Conservation (phyloP, 495 filamentous ascomycete genomes). For the Xylaria venustula region DNA sequence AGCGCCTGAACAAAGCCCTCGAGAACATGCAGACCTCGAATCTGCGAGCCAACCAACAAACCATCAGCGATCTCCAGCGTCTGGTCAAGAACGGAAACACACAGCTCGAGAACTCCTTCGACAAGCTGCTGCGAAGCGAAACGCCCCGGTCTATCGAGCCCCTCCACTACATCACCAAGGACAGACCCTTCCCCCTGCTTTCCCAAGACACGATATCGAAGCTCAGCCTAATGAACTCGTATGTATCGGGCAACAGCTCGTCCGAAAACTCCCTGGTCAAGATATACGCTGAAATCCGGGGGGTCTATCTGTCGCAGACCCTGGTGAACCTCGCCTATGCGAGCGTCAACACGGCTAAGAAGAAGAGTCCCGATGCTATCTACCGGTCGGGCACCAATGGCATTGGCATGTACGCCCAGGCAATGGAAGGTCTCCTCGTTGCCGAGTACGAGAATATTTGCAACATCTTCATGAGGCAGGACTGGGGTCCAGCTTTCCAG, state of each 20-base stretch:
- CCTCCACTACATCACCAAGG: slow-evolving; percentile 89
- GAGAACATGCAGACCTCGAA: slow-evolving; percentile 80
- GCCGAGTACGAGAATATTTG: slow-evolving; percentile 88
- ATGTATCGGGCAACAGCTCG: slow-evolving; percentile 46
- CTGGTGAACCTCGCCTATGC: slow-evolving; percentile 83
- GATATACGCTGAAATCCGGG: slow-evolving; percentile 82
- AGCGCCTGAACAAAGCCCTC: slow-evolving; percentile 79
- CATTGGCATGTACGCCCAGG: slow-evolving; percentile 84
- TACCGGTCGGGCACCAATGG: slow-evolving; percentile 92
- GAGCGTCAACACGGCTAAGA: slow-evolving; percentile 83
- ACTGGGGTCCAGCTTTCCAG: slow-evolving; percentile 75
- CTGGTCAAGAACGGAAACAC: slow-evolving; percentile 74
- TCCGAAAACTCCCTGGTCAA: slow-evolving; percentile 64
- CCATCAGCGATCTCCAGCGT: slow-evolving; percentile 73
- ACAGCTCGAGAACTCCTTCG: slow-evolving; percentile 79
- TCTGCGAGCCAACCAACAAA: slow-evolving; percentile 85
- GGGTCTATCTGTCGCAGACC: slow-evolving; percentile 76
- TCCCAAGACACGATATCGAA: slow-evolving; percentile 49
- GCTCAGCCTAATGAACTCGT: slow-evolving; percentile 52
- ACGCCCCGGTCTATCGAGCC: slow-evolving; percentile 78
- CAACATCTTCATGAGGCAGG: slow-evolving; percentile 76
- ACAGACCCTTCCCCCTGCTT: slow-evolving; percentile 52
- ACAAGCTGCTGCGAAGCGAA: slow-evolving; percentile 65
- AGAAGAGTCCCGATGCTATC: slow-evolving; percentile 72
- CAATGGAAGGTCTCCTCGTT: slow-evolving; percentile 79